phyloP scores from a whole-genome alignment of 2,329 filamentous ascomycete genomes.

The Chalara sp. region DNA sequence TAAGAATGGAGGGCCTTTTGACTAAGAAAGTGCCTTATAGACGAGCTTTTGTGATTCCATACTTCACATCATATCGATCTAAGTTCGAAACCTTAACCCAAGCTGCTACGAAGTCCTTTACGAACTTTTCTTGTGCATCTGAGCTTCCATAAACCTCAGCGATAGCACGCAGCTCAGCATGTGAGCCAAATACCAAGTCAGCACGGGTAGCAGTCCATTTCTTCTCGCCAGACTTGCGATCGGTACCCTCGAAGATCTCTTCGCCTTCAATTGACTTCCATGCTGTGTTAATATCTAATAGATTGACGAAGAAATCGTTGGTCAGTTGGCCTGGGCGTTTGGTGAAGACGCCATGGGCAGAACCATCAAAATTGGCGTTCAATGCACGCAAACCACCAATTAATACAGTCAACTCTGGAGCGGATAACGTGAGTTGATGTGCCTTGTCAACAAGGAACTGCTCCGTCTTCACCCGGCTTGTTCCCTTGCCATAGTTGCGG shows the following conservation, averaged over 20 bases:
- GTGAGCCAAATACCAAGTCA: slow-evolving; percentile 67
- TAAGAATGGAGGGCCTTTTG: too few species aligned
- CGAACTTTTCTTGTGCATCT: slow-evolving; percentile 57
- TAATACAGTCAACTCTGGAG: slow-evolving; percentile 64
- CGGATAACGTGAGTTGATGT: slow-evolving; percentile 61
- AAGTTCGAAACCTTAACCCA: slow-evolving; percentile 73
- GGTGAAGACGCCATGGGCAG: slow-evolving; percentile 61
- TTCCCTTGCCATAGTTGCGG: slow-evolving; percentile 68
- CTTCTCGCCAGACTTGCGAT: slow-evolving; percentile 57
- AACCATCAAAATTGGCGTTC: slow-evolving; percentile 65
- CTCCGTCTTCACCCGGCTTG: slow-evolving; percentile 55
- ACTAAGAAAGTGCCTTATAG: neutral
- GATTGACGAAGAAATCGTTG: slow-evolving; percentile 78
- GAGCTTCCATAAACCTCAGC: slow-evolving; percentile 61
- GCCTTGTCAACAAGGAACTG: slow-evolving; percentile 67
- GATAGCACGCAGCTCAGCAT: slow-evolving; percentile 65
- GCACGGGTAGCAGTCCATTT: slow-evolving; percentile 65
- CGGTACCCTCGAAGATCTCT: slow-evolving; percentile 56
- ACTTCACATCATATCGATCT: slow-evolving; percentile 55
- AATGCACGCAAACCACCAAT: slow-evolving; percentile 66
- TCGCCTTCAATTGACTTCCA: slow-evolving; percentile 51
- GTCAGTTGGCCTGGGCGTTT: slow-evolving; percentile 60
- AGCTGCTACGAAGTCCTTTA: slow-evolving; percentile 62
- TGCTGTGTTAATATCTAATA: slow-evolving; percentile 58
- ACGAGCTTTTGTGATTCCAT: neutral